These are phyloP conservation scores for Kwoniella botswanensis DNA, from an alignment of 768 basidiomycete genomes.

Conservation along the genomic window DNA sequence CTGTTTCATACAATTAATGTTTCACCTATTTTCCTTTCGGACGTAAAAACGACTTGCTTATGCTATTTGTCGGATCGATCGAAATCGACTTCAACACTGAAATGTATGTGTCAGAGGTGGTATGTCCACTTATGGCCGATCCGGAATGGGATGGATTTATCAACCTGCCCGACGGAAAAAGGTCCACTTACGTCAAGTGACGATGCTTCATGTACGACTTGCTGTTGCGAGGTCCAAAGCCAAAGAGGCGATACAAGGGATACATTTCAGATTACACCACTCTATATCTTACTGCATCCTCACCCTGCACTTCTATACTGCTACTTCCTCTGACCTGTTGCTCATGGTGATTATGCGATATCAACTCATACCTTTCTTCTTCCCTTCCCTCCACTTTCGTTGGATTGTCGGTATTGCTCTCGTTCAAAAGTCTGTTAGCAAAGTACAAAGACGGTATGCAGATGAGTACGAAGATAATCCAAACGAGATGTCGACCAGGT, in stretches of 20 bases:
- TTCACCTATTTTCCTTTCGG: no score
- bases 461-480: slow-evolving; percentile 34
- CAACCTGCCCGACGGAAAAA: no score
- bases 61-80: no score
- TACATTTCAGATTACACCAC: background rate
- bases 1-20: no score
- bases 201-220: no score
- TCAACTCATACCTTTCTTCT: slow-evolving; percentile 31
- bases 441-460: slow-evolving; percentile 34
- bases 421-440: slow-evolving; percentile 18
- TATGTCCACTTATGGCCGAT: no score
- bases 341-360: slow-evolving; percentile 1
- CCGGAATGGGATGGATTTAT: no score
- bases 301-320: slow-evolving; percentile 11
- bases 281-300: slow-evolving; percentile 14
- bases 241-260: background rate
- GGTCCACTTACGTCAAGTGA: no score
- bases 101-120: no score
- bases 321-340: slow-evolving; percentile 7
- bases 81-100: no score
- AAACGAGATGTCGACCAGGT: slow-evolving; percentile 40
- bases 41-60: no score
- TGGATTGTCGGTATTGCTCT: background rate
- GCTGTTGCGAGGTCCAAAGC: no score
- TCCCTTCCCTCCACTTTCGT: slow-evolving; percentile 13